Base-by-base conservation (phyloP, 73 alveolate species). In the Strombidium stylifer region DNA sequence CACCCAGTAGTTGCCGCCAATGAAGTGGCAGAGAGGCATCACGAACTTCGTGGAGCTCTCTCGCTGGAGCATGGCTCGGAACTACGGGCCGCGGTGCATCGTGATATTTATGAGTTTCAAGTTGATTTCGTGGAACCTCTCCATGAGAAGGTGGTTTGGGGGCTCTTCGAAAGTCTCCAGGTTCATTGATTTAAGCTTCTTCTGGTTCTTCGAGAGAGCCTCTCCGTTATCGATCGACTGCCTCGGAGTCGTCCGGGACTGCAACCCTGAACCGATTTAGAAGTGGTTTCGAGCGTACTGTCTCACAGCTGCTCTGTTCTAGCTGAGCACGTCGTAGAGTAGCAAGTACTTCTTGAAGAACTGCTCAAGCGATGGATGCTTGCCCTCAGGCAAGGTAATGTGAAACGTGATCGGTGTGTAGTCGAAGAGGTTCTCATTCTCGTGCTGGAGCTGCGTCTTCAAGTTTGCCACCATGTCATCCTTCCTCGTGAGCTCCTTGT, bases 351-450 rank as follows among this genome's bases (percentile, higher is more conserved):
- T 37, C 11, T 53, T 25, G 14, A 83, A 41, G 10, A 45, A 72
- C 28, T 31, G 31, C 20, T 79, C 80, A 45, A 68, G 31, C 10
- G 54, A 68, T 46, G 67, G 72, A 58, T 59, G 54, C 55, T 68
- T 91, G 7, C 49, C 51, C 8, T 53, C 68, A 24, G 68, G 68
- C 5, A 53, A 27, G 6, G 8, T 6, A 1, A 94, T 82, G 64
- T 90, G 85, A 49, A 93, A 84, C 14, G 96, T 94, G 11, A 91
- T 59, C 24, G 99, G 99, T 14, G 93, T 87, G 41, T 62, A 54
- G 47, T 93, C 90, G 60, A 94, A 92, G 40, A 87, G 67, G 52
- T 91, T 92, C 25, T 71, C 67, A 25, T 81, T 72, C 26, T 65
- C 48, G 45, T 75, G 74, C 49, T 85, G 76, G 61, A 83, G 84